Evolutionary conservation across 1,139 yeast genomes (phyloP), one percentile per base, ranked within the genome.

Genomic region (Kodamaea sp.): DNA sequence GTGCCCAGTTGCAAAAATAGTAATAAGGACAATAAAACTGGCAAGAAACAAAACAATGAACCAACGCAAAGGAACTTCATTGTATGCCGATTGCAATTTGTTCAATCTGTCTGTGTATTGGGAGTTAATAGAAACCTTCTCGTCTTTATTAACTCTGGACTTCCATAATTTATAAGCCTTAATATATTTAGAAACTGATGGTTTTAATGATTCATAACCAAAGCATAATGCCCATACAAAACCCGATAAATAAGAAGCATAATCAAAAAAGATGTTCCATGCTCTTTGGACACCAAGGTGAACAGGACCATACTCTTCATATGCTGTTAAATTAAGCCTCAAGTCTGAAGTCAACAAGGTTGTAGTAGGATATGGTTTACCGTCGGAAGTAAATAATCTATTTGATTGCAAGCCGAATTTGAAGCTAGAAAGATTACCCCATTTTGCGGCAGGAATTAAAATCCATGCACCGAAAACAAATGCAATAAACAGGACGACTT

Each of bases 361-460:
- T 5, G 41, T 36, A 1, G 69, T 58, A 6, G 76, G 76, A 42
- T 70, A 71, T 8, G 44, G 39, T 0, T 54, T 43, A 3, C 76
- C 75, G 34, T 55, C 50, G 2, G 42, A 37, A 5, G 57, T 47
- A 36, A 69, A 61, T 8, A 70, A 53, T 7, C 61, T 49, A 46
- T 70, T 71, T 4, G 71, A 63, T 75, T 70, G 70, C 31, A 70
- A 49, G 1, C 74, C 75, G 32, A 43, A 45, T 39, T 50, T 65
- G 40, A 50, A 58, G 34, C 44, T 39, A n/a, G 38, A 53, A 44
- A 55, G 34, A 24, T 56, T 50, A 11, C 61, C 62, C 63, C 68
- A 70, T 42, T 69, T 69, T 3, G 59, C 69, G 25, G 64, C 47
- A 0, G 76, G 76, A 29, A 70, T 54, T n/a, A 67, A 48, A 1